Evolutionary conservation across 495 filamentous ascomycete genomes (phyloP), one percentile per base, ranked within the genome.

Genomic region (Talaromyces proteolyticus): DNA sequence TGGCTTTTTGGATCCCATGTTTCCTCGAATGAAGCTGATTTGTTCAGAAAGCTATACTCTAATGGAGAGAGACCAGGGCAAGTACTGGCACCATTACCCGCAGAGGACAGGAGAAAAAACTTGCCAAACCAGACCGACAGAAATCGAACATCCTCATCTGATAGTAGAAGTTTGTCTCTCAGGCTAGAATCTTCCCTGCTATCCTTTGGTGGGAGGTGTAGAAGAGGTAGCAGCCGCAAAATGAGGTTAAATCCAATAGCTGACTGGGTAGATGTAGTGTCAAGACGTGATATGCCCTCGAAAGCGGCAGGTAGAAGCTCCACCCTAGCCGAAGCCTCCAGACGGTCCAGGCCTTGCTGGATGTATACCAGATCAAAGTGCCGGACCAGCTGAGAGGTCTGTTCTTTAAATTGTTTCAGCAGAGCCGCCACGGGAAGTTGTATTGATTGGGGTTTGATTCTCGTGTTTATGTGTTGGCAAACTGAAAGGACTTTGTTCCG

Each of bases 361-460:
- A 96, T 83, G 65, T 94, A 95, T 24, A 86, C 71, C 46, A 97
- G 64, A 70, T 96, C 93, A 64, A 95, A 89, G 60, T 95, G 87
- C 51, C 87, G 81, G 44, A 98, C 78, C 6, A 96, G 76, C 2
- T 86, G 74, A 39, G 76, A 72, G 38, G 72, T 77, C 45, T 82
- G 80, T 19, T 85, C 84, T 59, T 96, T 96, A 75, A 92, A 96
- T 61, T 96, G 93, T 55, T 87, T 87, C 50, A 96, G 64, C 20
- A 98, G 75, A 16, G 83, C 81, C 7, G 80, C 76, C 21, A 98
- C 91, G 10, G 93, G 93, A 8, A 98, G 76, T 52, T 87, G 77
- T 50, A 96, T 86, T 14, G 84, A 76, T 65, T 77, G 78, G 60
- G 75, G 64, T 63, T 82, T 80, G 24, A 88, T 79, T 46, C 88